Percentiles rank a stretch among this genome's conserved stretches.
These are phyloP conservation scores for Cornus kousa DNA, from an alignment of 148 eudicot species.

Conservation along the genomic window DNA sequence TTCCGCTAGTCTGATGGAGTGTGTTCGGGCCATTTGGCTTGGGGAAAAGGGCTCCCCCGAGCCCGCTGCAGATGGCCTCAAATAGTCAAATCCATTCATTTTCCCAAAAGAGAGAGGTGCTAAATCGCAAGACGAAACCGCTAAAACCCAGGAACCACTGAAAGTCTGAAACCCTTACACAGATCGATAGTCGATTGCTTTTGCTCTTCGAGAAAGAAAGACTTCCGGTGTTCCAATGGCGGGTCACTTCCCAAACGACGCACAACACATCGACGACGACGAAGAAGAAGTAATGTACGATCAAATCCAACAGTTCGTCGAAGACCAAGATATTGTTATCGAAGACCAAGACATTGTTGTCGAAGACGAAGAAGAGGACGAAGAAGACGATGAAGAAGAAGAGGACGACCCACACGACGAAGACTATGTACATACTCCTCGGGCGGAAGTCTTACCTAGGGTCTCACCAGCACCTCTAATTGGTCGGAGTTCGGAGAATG, in stretches of 20 bases:
- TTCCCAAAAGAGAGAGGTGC: too few species aligned
- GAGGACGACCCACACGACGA: conserved; percentile 6
- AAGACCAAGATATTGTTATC: not conserved
- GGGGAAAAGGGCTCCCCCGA: too few species aligned
- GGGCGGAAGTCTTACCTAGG: not conserved
- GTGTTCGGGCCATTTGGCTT: too few species aligned
- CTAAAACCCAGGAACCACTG: too few species aligned
- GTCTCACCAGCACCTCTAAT: too few species aligned
- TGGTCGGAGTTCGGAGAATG: conserved; percentile 1
- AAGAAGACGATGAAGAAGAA: not conserved
- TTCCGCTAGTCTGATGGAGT: too few species aligned
- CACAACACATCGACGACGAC: not conserved
- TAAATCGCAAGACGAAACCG: too few species aligned
- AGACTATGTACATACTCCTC: conserved; percentile 5
- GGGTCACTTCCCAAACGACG: not conserved
- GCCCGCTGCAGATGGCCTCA: too few species aligned
- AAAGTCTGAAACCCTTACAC: too few species aligned
- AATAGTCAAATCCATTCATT: too few species aligned
- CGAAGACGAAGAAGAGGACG: conserved; percentile 16
- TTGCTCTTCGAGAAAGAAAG: not conserved
- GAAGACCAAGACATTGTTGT: conserved; percentile 15
- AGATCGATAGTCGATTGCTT: not conserved
- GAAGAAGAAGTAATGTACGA: not conserved
- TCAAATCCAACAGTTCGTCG: not conserved
- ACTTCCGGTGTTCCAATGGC: not conserved